Evolutionary conservation across 331 rosid genomes (phyloP).

Genomic region (Dryas integrifolia): DNA sequence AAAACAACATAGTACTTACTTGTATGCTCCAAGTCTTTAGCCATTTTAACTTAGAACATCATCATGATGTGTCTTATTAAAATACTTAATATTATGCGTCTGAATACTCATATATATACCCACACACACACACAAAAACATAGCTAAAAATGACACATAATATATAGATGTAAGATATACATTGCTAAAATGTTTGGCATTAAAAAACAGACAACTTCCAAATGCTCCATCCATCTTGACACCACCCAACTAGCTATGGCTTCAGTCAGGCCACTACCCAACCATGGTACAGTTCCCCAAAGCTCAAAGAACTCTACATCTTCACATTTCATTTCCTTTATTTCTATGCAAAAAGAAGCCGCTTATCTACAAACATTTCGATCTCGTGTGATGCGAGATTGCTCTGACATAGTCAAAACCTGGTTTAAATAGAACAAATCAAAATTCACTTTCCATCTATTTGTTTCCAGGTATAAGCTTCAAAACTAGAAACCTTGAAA

Average conservation of each 20-base stretch:
- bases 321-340: conserved; percentile 12
- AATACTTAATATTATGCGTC: not conserved
- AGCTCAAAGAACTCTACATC: conserved; percentile 20
- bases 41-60: not conserved
- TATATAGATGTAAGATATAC: conserved; percentile 19
- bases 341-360: conserved; percentile 16
- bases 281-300: conserved; percentile 18
- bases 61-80: not conserved
- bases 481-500: not conserved
- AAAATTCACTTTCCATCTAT: not conserved
- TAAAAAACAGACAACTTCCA: conserved; percentile 1
- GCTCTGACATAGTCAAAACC: conserved; percentile 27
- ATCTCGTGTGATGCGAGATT: conserved; percentile 8
- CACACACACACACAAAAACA: not conserved
- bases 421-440: not conserved
- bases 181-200: not conserved
- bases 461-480: not conserved
- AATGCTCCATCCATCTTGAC: conserved; percentile 8
- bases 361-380: conserved; percentile 14
- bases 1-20: not conserved
- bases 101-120: not conserved
- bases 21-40: not conserved
- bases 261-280: conserved; percentile 1
- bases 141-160: not conserved
- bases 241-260: conserved; percentile 4